A percentile compares a stretch with the other conserved stretches of the same genome.
Evolutionary conservation across 441 rosid species (phyloP).

Genomic region (Gossypium lobatum): DNA sequence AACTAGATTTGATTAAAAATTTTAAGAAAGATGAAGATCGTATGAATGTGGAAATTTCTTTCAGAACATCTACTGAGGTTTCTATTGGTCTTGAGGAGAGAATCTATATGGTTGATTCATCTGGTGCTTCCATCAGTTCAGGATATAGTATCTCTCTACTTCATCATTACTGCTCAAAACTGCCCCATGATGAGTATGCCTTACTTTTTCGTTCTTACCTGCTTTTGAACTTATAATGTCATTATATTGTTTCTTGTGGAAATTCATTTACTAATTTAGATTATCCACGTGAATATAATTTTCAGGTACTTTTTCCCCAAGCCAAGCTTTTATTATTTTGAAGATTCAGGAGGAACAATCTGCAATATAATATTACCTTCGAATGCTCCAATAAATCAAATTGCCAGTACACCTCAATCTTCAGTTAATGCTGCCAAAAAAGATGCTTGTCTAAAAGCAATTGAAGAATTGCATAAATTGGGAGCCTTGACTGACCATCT

Average conservation of each 20-base stretch:
- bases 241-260: constrained; percentile 6
- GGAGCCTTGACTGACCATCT: constrained; percentile 74
- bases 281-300: constrained; percentile 16
- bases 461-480: constrained; percentile 70
- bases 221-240: constrained; percentile 15
- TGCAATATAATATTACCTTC: constrained; percentile 73
- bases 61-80: constrained; percentile 57
- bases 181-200: constrained; percentile 91
- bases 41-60: constrained; percentile 72
- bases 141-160: constrained; percentile 82
- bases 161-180: constrained; percentile 80
- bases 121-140: constrained; percentile 81
- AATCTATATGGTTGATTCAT: constrained; percentile 59
- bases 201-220: constrained; percentile 16
- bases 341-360: constrained; percentile 66
- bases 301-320: constrained; percentile 80
- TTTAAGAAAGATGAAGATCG: constrained; percentile 54
- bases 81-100: constrained; percentile 48
- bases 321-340: constrained; percentile 68
- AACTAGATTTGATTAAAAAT: constrained; percentile 60
- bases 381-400: constrained; percentile 71
- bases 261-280: constrained; percentile 3
- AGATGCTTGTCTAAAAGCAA: constrained; percentile 81
- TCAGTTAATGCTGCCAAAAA: constrained; percentile 79
- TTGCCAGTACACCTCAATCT: constrained; percentile 51